These are phyloP conservation scores for Ophiostoma tasmaniense DNA, from an alignment of 2,329 filamentous ascomycete genomes.

Conservation along the genomic window DNA sequence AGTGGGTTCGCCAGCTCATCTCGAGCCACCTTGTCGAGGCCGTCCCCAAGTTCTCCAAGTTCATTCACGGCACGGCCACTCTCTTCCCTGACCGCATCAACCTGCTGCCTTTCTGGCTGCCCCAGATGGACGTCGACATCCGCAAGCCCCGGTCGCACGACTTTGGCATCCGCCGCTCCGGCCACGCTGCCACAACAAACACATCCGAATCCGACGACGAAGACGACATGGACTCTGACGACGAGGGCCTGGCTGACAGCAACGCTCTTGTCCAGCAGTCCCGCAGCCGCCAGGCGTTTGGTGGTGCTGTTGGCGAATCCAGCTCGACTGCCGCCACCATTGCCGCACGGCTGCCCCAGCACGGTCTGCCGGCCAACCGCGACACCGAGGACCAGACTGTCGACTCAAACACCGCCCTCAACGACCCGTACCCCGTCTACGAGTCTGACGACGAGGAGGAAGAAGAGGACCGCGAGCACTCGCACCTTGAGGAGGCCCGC, in stretches of 20 bases:
- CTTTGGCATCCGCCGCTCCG: conserved; percentile 81
- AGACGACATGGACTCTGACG: conserved; percentile 51
- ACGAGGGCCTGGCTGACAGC: conserved; percentile 53
- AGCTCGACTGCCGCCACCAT: conserved; percentile 29
- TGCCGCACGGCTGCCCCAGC: conserved; percentile 15
- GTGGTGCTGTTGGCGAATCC: conserved; percentile 26
- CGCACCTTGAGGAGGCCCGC: conserved; percentile 69
- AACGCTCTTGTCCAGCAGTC: conserved; percentile 31
- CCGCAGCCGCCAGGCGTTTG: conserved; percentile 15
- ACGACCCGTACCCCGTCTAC: conserved; percentile 77
- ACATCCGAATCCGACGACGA: conserved; percentile 63
- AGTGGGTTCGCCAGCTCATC: conserved; percentile 92
- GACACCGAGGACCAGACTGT: conserved; percentile 82
- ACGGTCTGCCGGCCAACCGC: conserved; percentile 34
- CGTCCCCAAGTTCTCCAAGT: conserved; percentile 99
- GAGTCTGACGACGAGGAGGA: conserved; percentile 82
- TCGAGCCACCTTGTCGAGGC: conserved; percentile 92
- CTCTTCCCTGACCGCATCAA: conserved; percentile 83
- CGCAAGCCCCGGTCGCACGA: conserved; percentile 81
- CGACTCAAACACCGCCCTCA: conserved; percentile 32
- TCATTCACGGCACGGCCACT: conserved; percentile 88
- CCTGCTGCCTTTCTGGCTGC: conserved; percentile 91
- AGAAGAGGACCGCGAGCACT: conserved; percentile 53
- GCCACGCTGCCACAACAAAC: conserved; percentile 66
- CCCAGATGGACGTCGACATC: conserved; percentile 97